Evolutionary conservation across 495 filamentous ascomycete genomes (phyloP).

Genomic region (Podospora fimiseda): DNA sequence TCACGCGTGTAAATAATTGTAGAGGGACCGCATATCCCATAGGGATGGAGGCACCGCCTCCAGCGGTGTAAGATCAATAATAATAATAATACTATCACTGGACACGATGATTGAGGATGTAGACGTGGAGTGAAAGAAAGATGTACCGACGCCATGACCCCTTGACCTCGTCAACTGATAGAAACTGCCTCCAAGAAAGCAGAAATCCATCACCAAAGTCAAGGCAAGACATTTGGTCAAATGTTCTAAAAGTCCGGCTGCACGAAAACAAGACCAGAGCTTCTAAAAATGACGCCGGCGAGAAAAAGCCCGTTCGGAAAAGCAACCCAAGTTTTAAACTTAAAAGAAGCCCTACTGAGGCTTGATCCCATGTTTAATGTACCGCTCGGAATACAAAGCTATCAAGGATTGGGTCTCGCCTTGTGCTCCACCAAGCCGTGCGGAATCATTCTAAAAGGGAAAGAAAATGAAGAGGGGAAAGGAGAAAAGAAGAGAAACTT

Average conservation of each 20-base stretch:
- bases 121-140: background rate
- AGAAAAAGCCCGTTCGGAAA: background rate
- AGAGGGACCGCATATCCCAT: no score
- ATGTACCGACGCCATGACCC: conserved; percentile 27
- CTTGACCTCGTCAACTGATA: conserved; percentile 8
- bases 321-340: background rate
- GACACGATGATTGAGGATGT: background rate
- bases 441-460: conserved; percentile 26
- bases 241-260: background rate
- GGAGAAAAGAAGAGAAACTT: background rate
- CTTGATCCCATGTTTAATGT: conserved; percentile 31
- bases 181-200: conserved; percentile 1
- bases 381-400: conserved; percentile 60
- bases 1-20: no score
- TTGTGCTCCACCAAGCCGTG: conserved; percentile 58
- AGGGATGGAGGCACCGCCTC: no score
- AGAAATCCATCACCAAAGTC: background rate
- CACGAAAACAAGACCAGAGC: conserved; percentile 2
- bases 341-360: background rate
- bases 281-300: conserved; percentile 5
- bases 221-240: conserved; percentile 20
- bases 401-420: conserved; percentile 58
- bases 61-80: no score
- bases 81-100: no score
- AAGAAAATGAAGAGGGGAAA: background rate